phyloP scores from a whole-genome alignment of 352 stramenopile species.

The Phytophthora parvispora region DNA sequence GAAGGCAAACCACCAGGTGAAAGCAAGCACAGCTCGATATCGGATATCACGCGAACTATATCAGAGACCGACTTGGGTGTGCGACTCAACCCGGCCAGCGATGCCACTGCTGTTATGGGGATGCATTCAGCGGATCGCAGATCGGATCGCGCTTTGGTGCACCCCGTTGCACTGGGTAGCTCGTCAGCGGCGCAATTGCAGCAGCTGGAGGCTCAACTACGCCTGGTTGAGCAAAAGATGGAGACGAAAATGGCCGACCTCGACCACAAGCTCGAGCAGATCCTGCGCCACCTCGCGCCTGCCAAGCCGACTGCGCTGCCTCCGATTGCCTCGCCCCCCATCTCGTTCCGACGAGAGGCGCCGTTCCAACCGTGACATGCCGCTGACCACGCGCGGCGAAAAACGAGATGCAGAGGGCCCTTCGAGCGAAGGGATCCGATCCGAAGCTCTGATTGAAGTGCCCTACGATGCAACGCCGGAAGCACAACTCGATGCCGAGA shows the following conservation, averaged over 20 bases:
- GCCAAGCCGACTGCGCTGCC: constrained; percentile 6
- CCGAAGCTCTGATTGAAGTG: constrained; percentile 16
- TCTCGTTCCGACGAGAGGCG: constrained; percentile 15
- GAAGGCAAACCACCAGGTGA: constrained; percentile 15
- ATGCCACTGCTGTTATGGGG: background rate
- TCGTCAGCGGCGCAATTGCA: constrained; percentile 20
- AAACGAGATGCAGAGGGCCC: background rate
- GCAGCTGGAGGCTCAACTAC: constrained; percentile 31
- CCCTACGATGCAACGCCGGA: background rate
- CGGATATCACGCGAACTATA: background rate
- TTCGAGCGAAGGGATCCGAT: background rate
- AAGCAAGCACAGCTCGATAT: background rate
- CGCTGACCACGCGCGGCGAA: background rate
- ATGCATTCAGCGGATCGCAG: constrained; percentile 12
- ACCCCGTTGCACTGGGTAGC: background rate
- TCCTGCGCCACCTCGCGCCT: constrained; percentile 27
- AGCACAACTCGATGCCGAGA: background rate
- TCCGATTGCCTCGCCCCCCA: constrained; percentile 3
- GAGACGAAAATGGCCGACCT: constrained; percentile 32
- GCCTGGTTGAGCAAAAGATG: constrained; percentile 41
- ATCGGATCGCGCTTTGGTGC: constrained; percentile 9
- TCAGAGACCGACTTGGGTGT: background rate
- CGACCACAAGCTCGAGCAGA: constrained; percentile 43
- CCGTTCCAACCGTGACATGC: constrained; percentile 2
- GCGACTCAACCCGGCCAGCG: background rate